Base-by-base conservation (phyloP, 345 rosid genomes). In the Lumnitzera racemosa region DNA sequence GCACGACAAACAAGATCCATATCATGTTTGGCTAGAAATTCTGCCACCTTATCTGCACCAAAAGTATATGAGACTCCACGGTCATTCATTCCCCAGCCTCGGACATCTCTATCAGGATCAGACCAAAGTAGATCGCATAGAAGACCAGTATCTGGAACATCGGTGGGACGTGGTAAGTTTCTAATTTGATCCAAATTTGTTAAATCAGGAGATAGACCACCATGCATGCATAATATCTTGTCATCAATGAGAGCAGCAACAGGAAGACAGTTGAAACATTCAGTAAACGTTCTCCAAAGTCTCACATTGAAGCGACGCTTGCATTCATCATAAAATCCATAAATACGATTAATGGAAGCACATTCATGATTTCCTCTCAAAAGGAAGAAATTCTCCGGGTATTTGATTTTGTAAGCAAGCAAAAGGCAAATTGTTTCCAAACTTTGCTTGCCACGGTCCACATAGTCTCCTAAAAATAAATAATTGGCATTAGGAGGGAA, bases 391-490 rank as follows among this genome's bases (percentile, higher is more conserved):
- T 90, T 85, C 83, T 87, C 95, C 11, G 97, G 92, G 71, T 83
- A 87, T 69, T 90, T 90, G 63, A 87, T 85, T 65, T 90, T 87
- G 76, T 90, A 90, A 53, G 97, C 91, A 73, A 90, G 82, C 72
- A 90, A 73, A 71, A 90, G 87, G 75, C 97, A 90, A 67, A 90
- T 87, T 52, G 97, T 88, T 74, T 90, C 97, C 75, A 90, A 73
- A 80, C 97, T 88, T 69, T 88, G 97, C 81, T 90, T 90, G 68
- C 97, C 97, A 60, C 96, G 96, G 68, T 90, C 97, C n/a, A 90
- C 96, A 65, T 90, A 90, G 66, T 90, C 97, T 56, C 96, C 96
- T 27, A 90, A 70, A 74, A 90, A 90, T 67, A 90, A 74, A 68
- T 90, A 90, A 74, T 90, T 90, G 50, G 90, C 86, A 56, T 63